Evolutionary conservation across 1,284 basidiomycete species (phyloP).

Genomic region (Apiotrichum veenhuisii): DNA sequence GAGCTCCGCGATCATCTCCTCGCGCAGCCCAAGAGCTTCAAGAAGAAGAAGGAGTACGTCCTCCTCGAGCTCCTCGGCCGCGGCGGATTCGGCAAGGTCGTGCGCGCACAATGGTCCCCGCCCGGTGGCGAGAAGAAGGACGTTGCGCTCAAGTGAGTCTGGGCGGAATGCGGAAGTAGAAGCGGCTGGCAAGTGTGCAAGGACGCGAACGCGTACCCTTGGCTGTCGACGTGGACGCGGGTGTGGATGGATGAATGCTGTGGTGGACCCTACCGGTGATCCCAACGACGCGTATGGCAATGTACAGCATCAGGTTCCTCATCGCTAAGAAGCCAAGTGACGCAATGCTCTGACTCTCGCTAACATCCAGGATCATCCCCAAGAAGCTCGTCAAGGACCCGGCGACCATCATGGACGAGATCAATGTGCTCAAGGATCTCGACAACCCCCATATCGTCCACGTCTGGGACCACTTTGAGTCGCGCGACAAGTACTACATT

Average conservation of each 20-base stretch:
- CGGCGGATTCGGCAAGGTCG: constrained; percentile 82
- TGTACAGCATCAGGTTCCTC: too few relatives aligned
- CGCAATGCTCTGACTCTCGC: too few relatives aligned
- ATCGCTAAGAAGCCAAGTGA: too few relatives aligned
- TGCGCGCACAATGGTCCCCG: constrained; percentile 59
- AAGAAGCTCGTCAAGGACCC: constrained; percentile 91
- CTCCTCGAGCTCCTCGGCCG: constrained; percentile 58
- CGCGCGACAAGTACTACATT: constrained; percentile 82
- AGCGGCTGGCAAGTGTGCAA: too few relatives aligned
- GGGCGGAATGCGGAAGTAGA: too few relatives aligned
- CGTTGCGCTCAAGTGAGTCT: constrained; percentile 62
- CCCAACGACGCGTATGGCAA: too few relatives aligned
- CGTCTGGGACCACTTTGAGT: constrained; percentile 66
- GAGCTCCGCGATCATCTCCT: constrained; percentile 54
- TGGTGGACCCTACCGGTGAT: too few relatives aligned
- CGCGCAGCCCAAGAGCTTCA: constrained; percentile 74
- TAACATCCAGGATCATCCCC: constrained; percentile 65
- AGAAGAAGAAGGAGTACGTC: constrained; percentile 66
- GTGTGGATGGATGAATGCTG: neutral
- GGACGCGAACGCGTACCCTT: too few relatives aligned
- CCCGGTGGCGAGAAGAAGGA: constrained; percentile 56
- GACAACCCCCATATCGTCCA: constrained; percentile 84
- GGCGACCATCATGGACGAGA: constrained; percentile 81
- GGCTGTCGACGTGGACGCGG: too few relatives aligned
- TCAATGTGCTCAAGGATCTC: constrained; percentile 79